A percentile compares a stretch with the other conserved stretches of the same genome.
Evolutionary conservation across 306 rosid genomes (phyloP).

Genomic region (Myrica gale): DNA sequence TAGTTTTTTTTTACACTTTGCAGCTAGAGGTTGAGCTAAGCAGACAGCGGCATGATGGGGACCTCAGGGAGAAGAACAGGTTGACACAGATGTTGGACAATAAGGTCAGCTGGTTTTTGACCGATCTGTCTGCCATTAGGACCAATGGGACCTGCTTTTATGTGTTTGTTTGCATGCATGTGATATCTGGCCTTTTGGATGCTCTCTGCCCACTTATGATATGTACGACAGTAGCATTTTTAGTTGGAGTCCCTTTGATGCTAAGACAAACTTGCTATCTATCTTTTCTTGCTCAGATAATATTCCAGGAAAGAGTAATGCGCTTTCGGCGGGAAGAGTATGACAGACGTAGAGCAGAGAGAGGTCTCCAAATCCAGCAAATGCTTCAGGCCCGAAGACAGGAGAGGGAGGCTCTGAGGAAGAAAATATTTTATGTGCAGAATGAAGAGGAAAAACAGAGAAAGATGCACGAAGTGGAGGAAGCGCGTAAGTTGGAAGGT

Average conservation of each 20-base stretch:
- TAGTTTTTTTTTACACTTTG: constrained; percentile 22
- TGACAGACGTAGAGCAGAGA: constrained; percentile 57
- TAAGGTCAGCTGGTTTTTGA: constrained; percentile 48
- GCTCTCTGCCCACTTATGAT: neutral
- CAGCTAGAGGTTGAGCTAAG: constrained; percentile 86
- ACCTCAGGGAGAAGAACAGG: constrained; percentile 79
- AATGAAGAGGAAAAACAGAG: constrained; percentile 72
- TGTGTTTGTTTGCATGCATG: neutral
- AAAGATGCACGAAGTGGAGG: constrained; percentile 76
- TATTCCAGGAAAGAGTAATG: constrained; percentile 63
- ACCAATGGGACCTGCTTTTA: neutral
- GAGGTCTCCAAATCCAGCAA: constrained; percentile 63
- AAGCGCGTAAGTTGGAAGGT: constrained; percentile 83
- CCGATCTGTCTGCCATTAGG: neutral
- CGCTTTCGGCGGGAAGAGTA: constrained; percentile 64
- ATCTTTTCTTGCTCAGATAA: constrained; percentile 37
- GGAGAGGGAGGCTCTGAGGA: constrained; percentile 73
- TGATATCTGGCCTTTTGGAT: neutral
- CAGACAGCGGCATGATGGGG: constrained; percentile 85
- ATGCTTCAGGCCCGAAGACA: constrained; percentile 57
- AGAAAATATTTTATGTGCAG: constrained; percentile 64
- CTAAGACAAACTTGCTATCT: neutral
- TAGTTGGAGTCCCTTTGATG: neutral
- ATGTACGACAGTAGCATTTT: neutral
- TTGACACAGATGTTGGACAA: constrained; percentile 59